phyloP scores from a whole-genome alignment of 768 basidiomycete species.

The Chalciporus sphaerocephalus region DNA sequence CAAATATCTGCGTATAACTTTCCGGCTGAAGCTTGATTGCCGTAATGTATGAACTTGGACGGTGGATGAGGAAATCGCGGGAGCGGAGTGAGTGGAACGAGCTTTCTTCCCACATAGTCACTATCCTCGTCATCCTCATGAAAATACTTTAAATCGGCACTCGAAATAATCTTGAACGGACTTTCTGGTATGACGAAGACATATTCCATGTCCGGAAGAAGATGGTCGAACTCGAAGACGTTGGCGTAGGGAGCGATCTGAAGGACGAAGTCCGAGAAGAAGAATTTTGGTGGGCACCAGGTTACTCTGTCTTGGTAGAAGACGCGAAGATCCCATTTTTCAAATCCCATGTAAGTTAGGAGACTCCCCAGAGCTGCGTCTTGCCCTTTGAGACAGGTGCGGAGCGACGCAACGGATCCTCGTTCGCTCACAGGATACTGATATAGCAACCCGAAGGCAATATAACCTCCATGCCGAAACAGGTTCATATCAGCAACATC shows the following conservation, averaged over 20 bases:
- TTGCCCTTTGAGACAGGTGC: slow-evolving; percentile 27
- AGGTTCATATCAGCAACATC: slow-evolving; percentile 21
- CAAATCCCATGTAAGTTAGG: slow-evolving; percentile 8
- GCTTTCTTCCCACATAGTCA: background rate
- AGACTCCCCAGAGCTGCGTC: slow-evolving; percentile 25
- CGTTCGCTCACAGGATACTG: slow-evolving; percentile 28
- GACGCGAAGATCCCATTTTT: too few relatives aligned
- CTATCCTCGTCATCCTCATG: background rate
- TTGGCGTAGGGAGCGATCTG: too few relatives aligned
- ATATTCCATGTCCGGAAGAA: too few relatives aligned
- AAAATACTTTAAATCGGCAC: too few relatives aligned
- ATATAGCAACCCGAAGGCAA: slow-evolving; percentile 36
- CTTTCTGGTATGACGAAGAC: too few relatives aligned
- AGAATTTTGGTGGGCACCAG: too few relatives aligned
- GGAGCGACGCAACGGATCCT: slow-evolving; percentile 13
- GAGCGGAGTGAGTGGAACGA: background rate
- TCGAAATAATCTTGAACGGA: background rate
- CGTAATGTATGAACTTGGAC: background rate
- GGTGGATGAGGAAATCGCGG: background rate
- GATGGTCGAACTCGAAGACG: too few relatives aligned
- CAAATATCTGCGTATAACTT: background rate
- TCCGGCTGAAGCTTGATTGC: background rate
- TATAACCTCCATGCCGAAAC: slow-evolving; percentile 29
- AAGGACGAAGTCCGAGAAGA: too few relatives aligned
- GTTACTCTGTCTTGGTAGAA: too few relatives aligned